Conservation (phyloP, 2,329 filamentous ascomycete genomes). For the Sclerotinia minor region DNA sequence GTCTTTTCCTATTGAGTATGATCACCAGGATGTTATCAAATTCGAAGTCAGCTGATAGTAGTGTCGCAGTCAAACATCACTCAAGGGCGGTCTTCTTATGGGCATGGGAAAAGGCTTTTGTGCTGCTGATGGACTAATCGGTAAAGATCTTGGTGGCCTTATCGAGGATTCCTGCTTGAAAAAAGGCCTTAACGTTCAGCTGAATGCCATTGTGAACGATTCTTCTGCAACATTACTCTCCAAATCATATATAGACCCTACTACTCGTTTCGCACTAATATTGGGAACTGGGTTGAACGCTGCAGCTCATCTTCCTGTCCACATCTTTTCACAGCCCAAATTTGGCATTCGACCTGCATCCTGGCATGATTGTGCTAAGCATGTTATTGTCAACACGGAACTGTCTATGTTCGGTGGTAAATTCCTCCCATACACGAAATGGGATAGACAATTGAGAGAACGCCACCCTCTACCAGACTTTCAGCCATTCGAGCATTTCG, state of each 20-base stretch:
- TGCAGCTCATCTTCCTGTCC: constrained; percentile 62
- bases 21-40: constrained; percentile 27
- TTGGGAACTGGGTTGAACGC: constrained; percentile 68
- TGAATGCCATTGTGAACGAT: constrained; percentile 66
- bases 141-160: constrained; percentile 60
- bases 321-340: constrained; percentile 55
- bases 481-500: constrained; percentile 62
- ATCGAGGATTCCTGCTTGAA: constrained; percentile 54
- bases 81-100: constrained; percentile 58
- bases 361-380: constrained; percentile 59
- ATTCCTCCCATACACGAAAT: constrained; percentile 60
- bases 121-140: constrained; percentile 57
- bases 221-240: constrained; percentile 66
- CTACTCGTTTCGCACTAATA: constrained; percentile 64
- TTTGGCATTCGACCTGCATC: constrained; percentile 55
- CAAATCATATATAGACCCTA: constrained; percentile 56
- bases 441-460: constrained; percentile 57
- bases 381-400: constrained; percentile 68
- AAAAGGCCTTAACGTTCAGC: constrained; percentile 52
- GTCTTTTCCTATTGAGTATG: constrained; percentile 70
- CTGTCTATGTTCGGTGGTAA: constrained; percentile 64
- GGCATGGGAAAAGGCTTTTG: constrained; percentile 67
- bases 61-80: constrained; percentile 60
- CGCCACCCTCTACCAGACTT: constrained; percentile 58
- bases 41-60: constrained; percentile 35